Evolutionary conservation across 306 rosid species (phyloP), one percentile per base, ranked within the genome.

Genomic region (Phaseolus lunatus): DNA sequence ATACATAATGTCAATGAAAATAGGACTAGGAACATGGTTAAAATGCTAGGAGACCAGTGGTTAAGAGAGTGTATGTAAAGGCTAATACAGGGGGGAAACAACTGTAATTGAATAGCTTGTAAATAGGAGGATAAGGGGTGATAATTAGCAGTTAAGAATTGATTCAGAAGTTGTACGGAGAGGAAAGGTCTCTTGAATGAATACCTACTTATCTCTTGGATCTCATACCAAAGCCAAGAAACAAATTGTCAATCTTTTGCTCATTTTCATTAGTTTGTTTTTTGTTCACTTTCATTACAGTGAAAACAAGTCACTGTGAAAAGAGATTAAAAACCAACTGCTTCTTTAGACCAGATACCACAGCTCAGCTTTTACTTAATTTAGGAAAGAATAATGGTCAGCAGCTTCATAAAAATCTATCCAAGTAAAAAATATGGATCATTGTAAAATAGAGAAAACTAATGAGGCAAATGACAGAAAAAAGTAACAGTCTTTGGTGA

Each of bases 131-230:
- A 5, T 35, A 35, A 35, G 0, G 39, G 37, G 39, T 35, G 39
- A 9, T 35, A 35, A 9, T 6, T 35, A 7, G 39, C 4, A 35
- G 39, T 35, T 35, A 35, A 35, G 39, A 35, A 5, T 35, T 35
- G 39, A 35, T 35, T 31, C 37, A 31, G 7, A 31, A 31, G 37
- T 31, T 31, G 49, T 44, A 3, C 12, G 16, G 49, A 44, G 49
- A 13, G 16, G 49, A 13, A 15, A 44, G n/a, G 49, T 44, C n/a
- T 44, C 49, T 44, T 0, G 5, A 41, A 41, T 10, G 0, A 19
- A 70, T 52, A 50, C 79, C 68, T 2, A 59, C 68, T 22, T 23
- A 31, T 52, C 44, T 81, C 49, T 69, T 16, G 19, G 19, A 62
- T 62, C 16, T 41, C 20, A 15, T 14, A 13, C 33, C 41, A 19